Conservation (phyloP, 176 grass and related monocot species). For the Thinopyrum elongatum region DNA sequence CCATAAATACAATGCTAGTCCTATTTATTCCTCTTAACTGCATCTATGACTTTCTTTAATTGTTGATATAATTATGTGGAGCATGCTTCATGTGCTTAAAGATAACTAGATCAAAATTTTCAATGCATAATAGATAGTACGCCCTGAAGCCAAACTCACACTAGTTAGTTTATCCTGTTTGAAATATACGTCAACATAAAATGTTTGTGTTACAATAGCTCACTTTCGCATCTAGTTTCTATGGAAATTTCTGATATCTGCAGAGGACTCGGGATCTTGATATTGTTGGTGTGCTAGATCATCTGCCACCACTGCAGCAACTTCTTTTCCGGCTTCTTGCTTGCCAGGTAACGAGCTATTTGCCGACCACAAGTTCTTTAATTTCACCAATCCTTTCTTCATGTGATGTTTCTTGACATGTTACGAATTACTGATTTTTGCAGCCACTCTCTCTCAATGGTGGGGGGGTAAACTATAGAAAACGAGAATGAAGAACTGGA, state of each 20-base stretch:
- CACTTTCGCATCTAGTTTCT: background rate
- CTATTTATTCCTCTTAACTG: background rate
- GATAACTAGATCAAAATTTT: background rate
- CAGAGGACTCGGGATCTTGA: constrained; percentile 91
- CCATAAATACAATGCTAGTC: background rate
- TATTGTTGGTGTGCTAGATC: constrained; percentile 78
- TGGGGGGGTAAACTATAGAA: no score
- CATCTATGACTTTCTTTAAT: background rate
- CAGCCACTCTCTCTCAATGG: no score
- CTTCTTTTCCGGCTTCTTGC: constrained; percentile 83
- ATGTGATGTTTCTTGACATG: constrained; percentile 1
- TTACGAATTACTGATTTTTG: constrained; percentile 25
- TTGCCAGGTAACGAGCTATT: constrained; percentile 71
- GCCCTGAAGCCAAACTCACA: background rate
- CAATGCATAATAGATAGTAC: background rate
- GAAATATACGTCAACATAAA: background rate
- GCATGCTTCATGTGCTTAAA: background rate
- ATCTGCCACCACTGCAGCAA: constrained; percentile 89
- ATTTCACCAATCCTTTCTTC: constrained; percentile 11
- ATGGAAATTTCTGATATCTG: constrained; percentile 31
- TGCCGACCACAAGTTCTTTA: background rate
- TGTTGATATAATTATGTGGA: background rate
- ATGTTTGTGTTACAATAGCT: constrained; percentile 2
- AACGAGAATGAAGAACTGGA: no score
- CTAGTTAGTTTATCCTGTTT: background rate